Evolutionary conservation across 768 basidiomycete species (phyloP).

Genomic region (Coprinopsis marcescibilis): DNA sequence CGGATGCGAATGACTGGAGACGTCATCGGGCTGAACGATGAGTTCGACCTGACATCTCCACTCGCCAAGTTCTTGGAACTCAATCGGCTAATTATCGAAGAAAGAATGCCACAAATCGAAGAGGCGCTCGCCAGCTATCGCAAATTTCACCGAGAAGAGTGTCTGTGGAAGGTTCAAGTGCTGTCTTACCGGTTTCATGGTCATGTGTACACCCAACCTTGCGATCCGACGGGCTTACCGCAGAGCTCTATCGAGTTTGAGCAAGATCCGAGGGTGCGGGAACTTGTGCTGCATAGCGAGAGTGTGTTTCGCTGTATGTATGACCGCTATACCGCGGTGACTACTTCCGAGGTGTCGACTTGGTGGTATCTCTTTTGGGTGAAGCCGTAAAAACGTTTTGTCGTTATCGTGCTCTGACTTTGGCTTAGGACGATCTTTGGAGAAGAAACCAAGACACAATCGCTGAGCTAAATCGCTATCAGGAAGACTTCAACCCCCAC

Average conservation of each 20-base stretch:
- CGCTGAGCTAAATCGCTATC: constrained; percentile 38
- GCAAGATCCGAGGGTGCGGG: constrained; percentile 48
- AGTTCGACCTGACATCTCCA: constrained; percentile 54
- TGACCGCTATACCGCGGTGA: constrained; percentile 46
- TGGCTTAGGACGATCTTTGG: constrained; percentile 68
- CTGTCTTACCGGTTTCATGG: constrained; percentile 61
- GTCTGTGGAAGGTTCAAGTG: constrained; percentile 43
- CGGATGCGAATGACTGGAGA: constrained; percentile 42
- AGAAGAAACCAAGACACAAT: constrained; percentile 61
- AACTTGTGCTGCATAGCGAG: constrained; percentile 41
- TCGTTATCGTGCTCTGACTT: not conserved
- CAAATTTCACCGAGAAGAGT: constrained; percentile 40
- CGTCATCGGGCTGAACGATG: constrained; percentile 58
- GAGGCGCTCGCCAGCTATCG: constrained; percentile 47
- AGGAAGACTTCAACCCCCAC: constrained; percentile 63
- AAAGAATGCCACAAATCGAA: constrained; percentile 38
- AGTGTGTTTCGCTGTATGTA: constrained; percentile 44
- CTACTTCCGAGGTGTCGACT: constrained; percentile 40
- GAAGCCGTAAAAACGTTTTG: constrained; percentile 14
- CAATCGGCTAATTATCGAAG: constrained; percentile 47
- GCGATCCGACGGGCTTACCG: constrained; percentile 36
- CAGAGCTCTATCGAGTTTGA: constrained; percentile 44
- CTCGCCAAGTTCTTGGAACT: constrained; percentile 60
- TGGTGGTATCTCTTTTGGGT: constrained; percentile 87
- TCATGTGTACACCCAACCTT: constrained; percentile 53